Conservation (phyloP, 352 stramenopile species). For the Phytopythium litorale region DNA sequence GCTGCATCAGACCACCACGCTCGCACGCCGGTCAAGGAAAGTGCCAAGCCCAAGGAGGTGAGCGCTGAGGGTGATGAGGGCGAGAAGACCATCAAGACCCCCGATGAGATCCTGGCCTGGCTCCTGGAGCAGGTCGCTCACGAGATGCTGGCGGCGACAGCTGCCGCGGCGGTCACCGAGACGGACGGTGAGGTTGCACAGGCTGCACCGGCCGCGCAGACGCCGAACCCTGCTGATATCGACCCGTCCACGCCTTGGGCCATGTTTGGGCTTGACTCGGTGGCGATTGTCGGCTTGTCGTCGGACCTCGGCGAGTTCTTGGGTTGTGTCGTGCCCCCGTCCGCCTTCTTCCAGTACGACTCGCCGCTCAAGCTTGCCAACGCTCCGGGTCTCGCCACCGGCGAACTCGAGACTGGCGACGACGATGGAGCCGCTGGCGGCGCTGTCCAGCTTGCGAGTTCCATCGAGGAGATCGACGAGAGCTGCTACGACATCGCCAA, state of each 20-base stretch:
- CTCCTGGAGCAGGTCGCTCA: slow-evolving; percentile 58
- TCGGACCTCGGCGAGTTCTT: slow-evolving; percentile 65
- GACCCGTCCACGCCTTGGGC: slow-evolving; percentile 60
- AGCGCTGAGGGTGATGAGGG: slow-evolving; percentile 6
- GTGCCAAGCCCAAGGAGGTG: slow-evolving; percentile 8
- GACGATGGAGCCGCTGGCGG: slow-evolving; percentile 10
- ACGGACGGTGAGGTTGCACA: neutral
- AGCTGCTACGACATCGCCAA: slow-evolving; percentile 62
- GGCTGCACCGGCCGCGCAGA: slow-evolving; percentile 1
- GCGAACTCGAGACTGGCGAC: slow-evolving; percentile 33
- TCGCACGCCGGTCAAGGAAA: slow-evolving; percentile 3
- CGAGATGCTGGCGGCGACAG: slow-evolving; percentile 26
- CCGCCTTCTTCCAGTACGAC: slow-evolving; percentile 70
- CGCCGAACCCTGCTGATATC: slow-evolving; percentile 22
- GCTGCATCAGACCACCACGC: slow-evolving; percentile 13
- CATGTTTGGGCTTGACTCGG: slow-evolving; percentile 60
- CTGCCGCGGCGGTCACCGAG: slow-evolving; percentile 7
- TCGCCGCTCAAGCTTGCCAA: slow-evolving; percentile 55
- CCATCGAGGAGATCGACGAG: slow-evolving; percentile 55
- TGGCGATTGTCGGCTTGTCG: slow-evolving; percentile 61
- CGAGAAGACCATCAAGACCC: slow-evolving; percentile 42
- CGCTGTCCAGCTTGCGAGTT: neutral
- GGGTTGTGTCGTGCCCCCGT: slow-evolving; percentile 61
- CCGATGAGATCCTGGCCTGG: slow-evolving; percentile 71
- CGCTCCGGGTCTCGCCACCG: slow-evolving; percentile 48